Conservation (phyloP, 2,329 filamentous ascomycete species). For the Plectosphaerella plurivora region DNA sequence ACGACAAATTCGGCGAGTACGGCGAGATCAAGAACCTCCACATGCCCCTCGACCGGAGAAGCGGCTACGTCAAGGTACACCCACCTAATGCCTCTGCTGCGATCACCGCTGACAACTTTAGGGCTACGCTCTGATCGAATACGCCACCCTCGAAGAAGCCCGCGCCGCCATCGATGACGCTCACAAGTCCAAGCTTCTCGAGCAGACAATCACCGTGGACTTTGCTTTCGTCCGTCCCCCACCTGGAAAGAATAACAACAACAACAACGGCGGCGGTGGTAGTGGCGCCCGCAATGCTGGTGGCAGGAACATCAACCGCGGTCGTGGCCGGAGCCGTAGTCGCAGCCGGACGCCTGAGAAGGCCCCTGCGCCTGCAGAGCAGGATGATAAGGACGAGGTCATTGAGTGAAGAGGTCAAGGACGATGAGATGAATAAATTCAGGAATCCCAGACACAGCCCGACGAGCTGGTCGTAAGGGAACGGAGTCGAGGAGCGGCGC, state of each 20-base stretch:
- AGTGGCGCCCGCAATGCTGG: conserved; percentile 30
- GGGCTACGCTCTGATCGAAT: conserved; percentile 85
- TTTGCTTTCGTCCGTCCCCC: conserved; percentile 83
- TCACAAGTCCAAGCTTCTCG: conserved; percentile 72
- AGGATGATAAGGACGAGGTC: conserved; percentile 3
- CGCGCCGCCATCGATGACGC: conserved; percentile 77
- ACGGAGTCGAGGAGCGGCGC: not conserved
- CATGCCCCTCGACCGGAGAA: conserved; percentile 75
- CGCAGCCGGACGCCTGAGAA: conserved; percentile 36
- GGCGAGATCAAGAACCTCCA: conserved; percentile 87
- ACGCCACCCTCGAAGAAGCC: conserved; percentile 72
- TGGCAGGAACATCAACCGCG: conserved; percentile 31
- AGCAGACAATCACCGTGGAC: conserved; percentile 77
- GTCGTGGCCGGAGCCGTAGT: conserved; percentile 26
- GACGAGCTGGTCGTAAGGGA: not conserved
- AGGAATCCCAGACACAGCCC: no score
- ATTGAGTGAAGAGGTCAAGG: conserved; percentile 1
- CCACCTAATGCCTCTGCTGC: not conserved
- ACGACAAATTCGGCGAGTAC: conserved; percentile 77
- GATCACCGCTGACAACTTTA: conserved; percentile 24
- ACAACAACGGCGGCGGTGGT: conserved; percentile 12
- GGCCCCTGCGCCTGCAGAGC: not conserved
- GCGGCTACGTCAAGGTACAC: conserved; percentile 77
- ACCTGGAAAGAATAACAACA: conserved; percentile 43
- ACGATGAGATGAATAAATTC: not conserved